A percentile compares a stretch with the other conserved stretches of the same genome.
Evolutionary conservation across 1,284 basidiomycete genomes (phyloP).

Genomic region (Puccinia triticina): DNA sequence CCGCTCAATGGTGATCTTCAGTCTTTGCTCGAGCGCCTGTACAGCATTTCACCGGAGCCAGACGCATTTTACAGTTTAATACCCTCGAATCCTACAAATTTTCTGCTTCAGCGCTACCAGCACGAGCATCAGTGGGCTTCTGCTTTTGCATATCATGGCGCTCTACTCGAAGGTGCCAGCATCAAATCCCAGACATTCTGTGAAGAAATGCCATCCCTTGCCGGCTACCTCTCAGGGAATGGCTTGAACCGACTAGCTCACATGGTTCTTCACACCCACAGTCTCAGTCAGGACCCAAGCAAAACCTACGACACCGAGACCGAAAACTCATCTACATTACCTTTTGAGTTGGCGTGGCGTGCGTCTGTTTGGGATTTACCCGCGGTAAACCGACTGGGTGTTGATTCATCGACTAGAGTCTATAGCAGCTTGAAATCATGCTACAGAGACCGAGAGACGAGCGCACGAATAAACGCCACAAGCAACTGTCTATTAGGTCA

Average conservation of each 20-base stretch:
- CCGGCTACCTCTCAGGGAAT: conserved; percentile 78
- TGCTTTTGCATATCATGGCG: conserved; percentile 86
- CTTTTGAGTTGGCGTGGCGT: conserved; percentile 64
- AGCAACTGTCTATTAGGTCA: conserved; percentile 67
- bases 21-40: conserved; percentile 82
- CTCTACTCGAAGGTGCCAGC: conserved; percentile 70
- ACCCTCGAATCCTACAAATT: conserved; percentile 72
- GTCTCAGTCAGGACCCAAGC: conserved; percentile 73
- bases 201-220: conserved; percentile 63
- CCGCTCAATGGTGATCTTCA: conserved; percentile 62
- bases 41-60: conserved; percentile 91
- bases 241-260: conserved; percentile 77
- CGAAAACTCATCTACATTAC: conserved; percentile 67
- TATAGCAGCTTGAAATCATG: conserved; percentile 78
- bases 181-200: conserved; percentile 2
- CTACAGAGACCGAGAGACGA: conserved; percentile 71
- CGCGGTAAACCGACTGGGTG: conserved; percentile 52
- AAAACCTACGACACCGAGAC: conserved; percentile 68
- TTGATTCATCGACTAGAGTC: conserved; percentile 67
- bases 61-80: conserved; percentile 96
- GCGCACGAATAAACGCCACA: conserved; percentile 65
- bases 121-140: conserved; percentile 91
- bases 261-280: conserved; percentile 54
- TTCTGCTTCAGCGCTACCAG: conserved; percentile 80
- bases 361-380: conserved; percentile 53